Evolutionary conservation across 78 protist genomes (phyloP).

Genomic region (Andalucia godoyi): DNA sequence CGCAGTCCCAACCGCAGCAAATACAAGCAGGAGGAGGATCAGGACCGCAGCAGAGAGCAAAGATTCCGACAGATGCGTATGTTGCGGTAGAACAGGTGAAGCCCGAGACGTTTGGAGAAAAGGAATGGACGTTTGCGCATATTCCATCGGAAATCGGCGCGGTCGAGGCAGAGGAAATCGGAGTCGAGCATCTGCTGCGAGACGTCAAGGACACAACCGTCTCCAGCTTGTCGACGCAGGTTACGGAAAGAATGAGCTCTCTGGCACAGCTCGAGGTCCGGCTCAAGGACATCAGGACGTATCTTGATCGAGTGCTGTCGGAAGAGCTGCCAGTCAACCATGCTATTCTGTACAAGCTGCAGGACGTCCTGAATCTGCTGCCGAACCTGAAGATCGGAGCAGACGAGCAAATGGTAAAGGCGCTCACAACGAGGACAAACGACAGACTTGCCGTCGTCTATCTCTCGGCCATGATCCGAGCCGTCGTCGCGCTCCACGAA

Average conservation of each 20-base stretch:
- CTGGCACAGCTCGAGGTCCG: conserved; percentile 39
- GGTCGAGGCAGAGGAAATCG: conserved; percentile 88
- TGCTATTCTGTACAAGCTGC: conserved; percentile 66
- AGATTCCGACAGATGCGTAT: conserved; percentile 57
- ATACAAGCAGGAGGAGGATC: too few relatives aligned
- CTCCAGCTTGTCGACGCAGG: conserved; percentile 48
- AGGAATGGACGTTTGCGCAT: conserved; percentile 80
- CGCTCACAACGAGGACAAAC: conserved; percentile 66
- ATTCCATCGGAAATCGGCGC: conserved; percentile 78
- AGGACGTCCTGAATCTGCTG: conserved; percentile 84
- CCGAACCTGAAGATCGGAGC: conserved; percentile 57
- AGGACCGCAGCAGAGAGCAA: too few relatives aligned
- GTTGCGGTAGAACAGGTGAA: conserved; percentile 69
- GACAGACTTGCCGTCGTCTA: conserved; percentile 80
- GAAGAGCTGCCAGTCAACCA: conserved; percentile 77
- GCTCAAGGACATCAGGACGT: conserved; percentile 29
- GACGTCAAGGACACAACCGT: conserved; percentile 79
- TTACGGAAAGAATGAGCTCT: conserved; percentile 45
- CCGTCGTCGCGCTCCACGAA: conserved; percentile 83
- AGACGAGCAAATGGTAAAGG: conserved; percentile 18
- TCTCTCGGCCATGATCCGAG: conserved; percentile 73
- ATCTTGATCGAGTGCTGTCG: conserved; percentile 22
- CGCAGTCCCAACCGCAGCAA: not conserved
- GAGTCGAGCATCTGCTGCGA: conserved; percentile 95
- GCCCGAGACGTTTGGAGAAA: not conserved